Base-by-base conservation (phyloP, 2,329 filamentous ascomycete genomes). In the Phyllosticta capitalensis region DNA sequence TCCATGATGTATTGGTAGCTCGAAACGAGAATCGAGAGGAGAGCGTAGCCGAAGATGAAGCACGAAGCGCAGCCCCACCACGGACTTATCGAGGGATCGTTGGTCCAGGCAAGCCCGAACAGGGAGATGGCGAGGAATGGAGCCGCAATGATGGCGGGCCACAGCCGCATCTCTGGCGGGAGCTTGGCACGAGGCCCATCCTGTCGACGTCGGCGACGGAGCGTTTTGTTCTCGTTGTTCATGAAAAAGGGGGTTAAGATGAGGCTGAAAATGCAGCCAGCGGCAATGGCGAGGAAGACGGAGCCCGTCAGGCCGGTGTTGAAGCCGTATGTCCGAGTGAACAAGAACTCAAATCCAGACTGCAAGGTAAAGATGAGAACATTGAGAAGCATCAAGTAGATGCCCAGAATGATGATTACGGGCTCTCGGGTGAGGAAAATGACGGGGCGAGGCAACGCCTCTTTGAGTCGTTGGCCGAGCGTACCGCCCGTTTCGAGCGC, bases 81-180 rank as follows among this genome's bases (percentile, higher is more conserved):
- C 63, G 76, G 74, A 21, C 75, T 76, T 24, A 79, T 73, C 19
- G 58, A 64, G 0, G 71, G 62, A 30, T 75, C 72, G 2, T 74
- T 72, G 1, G 76, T 75, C 79, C 79, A 81, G 5, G 76, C 79
- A 20, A 81, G 71, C 78, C 78, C 80, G 64, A 81, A 81, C 1
- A 81, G 71, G 0, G 72, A 74, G 10, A 80, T 66, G 0, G 79
- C 77, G 3, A 80, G 70, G 2, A 73, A 64, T 0, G 69, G 66
- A 4, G 74, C 73, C 1, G 75, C 77, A 10, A 77, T 65, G 62
- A 79, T 74, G 24, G 74, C 75, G 26, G 75, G 75, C 68, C 72
- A 76, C 0, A 79, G 68, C 0, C 76, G 68, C 45, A 71, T 71
- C 55, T 60, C 58, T 6, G 58, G 58, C 51, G 10, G 60, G 10